Evolutionary conservation across 2,329 filamentous ascomycete genomes (phyloP).

Genomic region (Didymella glomerata): DNA sequence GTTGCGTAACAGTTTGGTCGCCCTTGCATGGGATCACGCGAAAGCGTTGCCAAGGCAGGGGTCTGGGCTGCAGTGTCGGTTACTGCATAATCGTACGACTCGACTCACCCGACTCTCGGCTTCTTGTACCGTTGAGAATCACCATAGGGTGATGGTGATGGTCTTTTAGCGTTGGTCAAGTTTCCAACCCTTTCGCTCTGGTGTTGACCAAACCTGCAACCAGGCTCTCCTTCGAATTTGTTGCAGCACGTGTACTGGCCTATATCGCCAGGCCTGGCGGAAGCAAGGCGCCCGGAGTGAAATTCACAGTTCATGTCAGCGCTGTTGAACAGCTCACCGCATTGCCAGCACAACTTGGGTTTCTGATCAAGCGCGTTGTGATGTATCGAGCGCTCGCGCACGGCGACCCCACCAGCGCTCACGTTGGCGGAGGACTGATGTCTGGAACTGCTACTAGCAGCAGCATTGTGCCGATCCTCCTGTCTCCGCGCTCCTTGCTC

Average conservation of each 20-base stretch:
- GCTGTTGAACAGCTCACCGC: slow-evolving; percentile 21
- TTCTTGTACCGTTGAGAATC: slow-evolving; percentile 10
- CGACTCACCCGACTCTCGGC: slow-evolving; percentile 8
- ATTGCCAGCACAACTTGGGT: slow-evolving; percentile 25
- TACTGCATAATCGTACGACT: slow-evolving; percentile 13
- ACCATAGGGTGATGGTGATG: slow-evolving; percentile 6
- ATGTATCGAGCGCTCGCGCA: neutral
- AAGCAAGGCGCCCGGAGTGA: slow-evolving; percentile 25
- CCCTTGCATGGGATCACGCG: slow-evolving; percentile 13
- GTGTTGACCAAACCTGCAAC: slow-evolving; percentile 27
- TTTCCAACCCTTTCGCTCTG: neutral
- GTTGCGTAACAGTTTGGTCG: neutral
- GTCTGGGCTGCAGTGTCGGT: slow-evolving; percentile 1
- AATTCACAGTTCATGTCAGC: slow-evolving; percentile 22
- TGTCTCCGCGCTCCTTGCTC: neutral
- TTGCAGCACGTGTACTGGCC: slow-evolving; percentile 25
- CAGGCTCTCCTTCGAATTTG: slow-evolving; percentile 15
- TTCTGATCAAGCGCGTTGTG: neutral
- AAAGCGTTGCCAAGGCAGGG: slow-evolving; percentile 10
- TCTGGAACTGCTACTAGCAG: neutral
- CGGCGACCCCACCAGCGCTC: neutral
- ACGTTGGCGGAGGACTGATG: neutral
- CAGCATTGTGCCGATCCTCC: neutral
- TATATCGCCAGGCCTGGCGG: slow-evolving; percentile 2
- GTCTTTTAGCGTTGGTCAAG: slow-evolving; percentile 2